Base-by-base conservation (phyloP, 2,329 filamentous ascomycete species). In the Neoscytalidium dimidiatum region DNA sequence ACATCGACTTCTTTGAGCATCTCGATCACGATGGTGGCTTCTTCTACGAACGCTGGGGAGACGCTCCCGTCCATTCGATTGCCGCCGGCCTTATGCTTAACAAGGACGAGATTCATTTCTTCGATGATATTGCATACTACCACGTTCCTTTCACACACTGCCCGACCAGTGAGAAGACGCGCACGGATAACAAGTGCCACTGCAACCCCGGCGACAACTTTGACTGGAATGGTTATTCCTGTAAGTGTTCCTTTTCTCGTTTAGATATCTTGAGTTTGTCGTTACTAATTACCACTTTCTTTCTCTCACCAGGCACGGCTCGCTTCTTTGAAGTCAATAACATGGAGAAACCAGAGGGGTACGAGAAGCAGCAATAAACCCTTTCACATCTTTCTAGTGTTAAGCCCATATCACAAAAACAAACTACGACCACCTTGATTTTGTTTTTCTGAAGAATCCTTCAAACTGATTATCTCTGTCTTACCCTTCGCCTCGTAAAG, bases 141-240 rank as follows among this genome's bases (percentile, higher is more conserved):
- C 95, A 99, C 77, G 91, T 97, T 26, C 95, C 95, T 23, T 99
- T 99, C 78, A 98, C 94, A 4, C 95, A 99, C 80, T 99, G 95
- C 79, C 95, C 95, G 2, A 97, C 93, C 0, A 91, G 90, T 63
- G 92, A 98, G 80, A 86, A 97, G 80, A 88, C 86, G 62, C 88
- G 94, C 69, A 79, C 94, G 64, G 90, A 97, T 70, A 87, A 94
- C 70, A 94, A 92, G 77, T 99, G 95, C 79, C 90, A 94, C 79
- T 99, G 95, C 82, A 93, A 99, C 75, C 94, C 95, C 7, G 89
- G 90, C 74, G 92, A 98, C 66, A 99, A 99, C 83, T 99, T 99
- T 84, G 95, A 99, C 80, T 99, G 96, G 96, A 97, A 97, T 80
- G 91, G 92, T 61, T 98, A 97, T 78, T 97, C 92, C 77, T 98